Conservation (phyloP, 2,329 filamentous ascomycete species). For the Fusarium newnesense region DNA sequence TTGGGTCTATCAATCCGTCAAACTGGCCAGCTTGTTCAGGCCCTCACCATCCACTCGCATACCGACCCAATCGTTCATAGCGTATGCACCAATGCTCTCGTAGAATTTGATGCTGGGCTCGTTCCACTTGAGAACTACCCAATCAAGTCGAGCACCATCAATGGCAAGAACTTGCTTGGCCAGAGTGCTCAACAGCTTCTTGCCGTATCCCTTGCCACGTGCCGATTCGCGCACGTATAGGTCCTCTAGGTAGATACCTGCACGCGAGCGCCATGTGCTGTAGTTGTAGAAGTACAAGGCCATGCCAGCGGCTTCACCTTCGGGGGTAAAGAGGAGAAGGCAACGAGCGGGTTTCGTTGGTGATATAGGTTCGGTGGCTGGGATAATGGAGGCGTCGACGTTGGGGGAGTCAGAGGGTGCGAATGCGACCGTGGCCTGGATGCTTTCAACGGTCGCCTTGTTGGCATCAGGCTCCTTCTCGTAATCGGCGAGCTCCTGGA, state of each 20-base stretch:
- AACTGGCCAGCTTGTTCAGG: slow-evolving; percentile 67
- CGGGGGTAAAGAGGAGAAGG: slow-evolving; percentile 69
- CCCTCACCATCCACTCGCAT: slow-evolving; percentile 78
- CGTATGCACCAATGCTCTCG: slow-evolving; percentile 72
- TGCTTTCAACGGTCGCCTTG: slow-evolving; percentile 79
- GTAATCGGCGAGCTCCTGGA: slow-evolving; percentile 88
- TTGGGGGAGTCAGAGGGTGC: slow-evolving; percentile 62
- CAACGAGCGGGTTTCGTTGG: slow-evolving; percentile 76
- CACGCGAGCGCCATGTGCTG: slow-evolving; percentile 87
- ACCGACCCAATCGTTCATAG: slow-evolving; percentile 77
- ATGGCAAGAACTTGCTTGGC: slow-evolving; percentile 82
- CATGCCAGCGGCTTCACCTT: slow-evolving; percentile 72
- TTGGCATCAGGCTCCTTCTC: slow-evolving; percentile 81
- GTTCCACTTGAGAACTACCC: slow-evolving; percentile 95
- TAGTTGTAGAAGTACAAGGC: slow-evolving; percentile 97
- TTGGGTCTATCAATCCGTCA: slow-evolving; percentile 46
- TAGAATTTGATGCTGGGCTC: slow-evolving; percentile 91
- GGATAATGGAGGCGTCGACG: slow-evolving; percentile 50
- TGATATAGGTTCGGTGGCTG: slow-evolving; percentile 64
- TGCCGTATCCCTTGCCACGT: slow-evolving; percentile 83
- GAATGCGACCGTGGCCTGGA: slow-evolving; percentile 82
- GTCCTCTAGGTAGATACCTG: slow-evolving; percentile 94
- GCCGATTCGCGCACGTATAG: slow-evolving; percentile 81
- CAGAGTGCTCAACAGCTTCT: slow-evolving; percentile 76
- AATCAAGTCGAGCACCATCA: slow-evolving; percentile 81